These are phyloP conservation scores for Cadophora sp. DNA, from an alignment of 2,329 filamentous ascomycete genomes.

Conservation along the genomic window DNA sequence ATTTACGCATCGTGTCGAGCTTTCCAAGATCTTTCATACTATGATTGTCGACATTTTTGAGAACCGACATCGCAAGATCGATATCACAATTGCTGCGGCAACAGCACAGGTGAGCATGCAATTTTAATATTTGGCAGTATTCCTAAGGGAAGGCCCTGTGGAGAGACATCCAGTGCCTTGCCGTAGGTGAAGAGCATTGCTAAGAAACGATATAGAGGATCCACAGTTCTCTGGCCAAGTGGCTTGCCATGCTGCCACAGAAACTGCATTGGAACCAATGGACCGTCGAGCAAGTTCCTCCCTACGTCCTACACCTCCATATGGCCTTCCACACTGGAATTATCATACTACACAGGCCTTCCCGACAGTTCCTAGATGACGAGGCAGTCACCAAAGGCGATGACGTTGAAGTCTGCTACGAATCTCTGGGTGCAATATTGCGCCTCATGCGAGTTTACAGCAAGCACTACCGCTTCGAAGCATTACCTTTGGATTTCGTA, in stretches of 20 bases:
- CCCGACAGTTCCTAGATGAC: conserved; percentile 51
- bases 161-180: neutral
- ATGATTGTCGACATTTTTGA: conserved; percentile 59
- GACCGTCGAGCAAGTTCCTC: conserved; percentile 54
- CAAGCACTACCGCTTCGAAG: conserved; percentile 52
- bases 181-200: neutral
- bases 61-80: conserved; percentile 51
- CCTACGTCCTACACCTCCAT: conserved; percentile 55
- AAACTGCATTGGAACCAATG: conserved; percentile 59
- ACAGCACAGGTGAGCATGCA: neutral
- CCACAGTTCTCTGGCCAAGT: conserved; percentile 54
- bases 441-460: conserved; percentile 53
- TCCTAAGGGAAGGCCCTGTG: no score
- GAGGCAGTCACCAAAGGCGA: conserved; percentile 49
- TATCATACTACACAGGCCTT: conserved; percentile 58
- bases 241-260: conserved; percentile 53
- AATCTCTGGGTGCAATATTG: conserved; percentile 54
- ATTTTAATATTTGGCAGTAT: no score
- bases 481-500: conserved; percentile 55
- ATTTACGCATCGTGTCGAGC: conserved; percentile 55
- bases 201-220: conserved; percentile 51
- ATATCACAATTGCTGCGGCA: conserved; percentile 47
- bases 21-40: conserved; percentile 55
- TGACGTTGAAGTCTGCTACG: conserved; percentile 57
- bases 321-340: conserved; percentile 58